Evolutionary conservation across 2,329 filamentous ascomycete genomes (phyloP), one percentile per base, ranked within the genome.

Genomic region (Chrysoporthe puriensis): DNA sequence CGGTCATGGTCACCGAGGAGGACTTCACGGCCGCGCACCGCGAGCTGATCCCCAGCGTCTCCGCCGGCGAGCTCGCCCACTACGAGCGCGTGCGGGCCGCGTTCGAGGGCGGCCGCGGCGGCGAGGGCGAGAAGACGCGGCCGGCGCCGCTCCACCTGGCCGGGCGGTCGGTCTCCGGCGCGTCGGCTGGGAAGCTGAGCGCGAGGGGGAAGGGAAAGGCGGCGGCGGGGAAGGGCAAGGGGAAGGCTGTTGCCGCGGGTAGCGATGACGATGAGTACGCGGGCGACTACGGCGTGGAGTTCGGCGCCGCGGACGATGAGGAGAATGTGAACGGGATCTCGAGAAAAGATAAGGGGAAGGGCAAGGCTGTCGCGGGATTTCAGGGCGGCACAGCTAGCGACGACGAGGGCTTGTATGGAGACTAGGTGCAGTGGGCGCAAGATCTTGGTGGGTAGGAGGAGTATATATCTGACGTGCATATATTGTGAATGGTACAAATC

Each of bases 11-110:
- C 40, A 91, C 88, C 0, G 95, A 97, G 78, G 86, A 91, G 61
- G 96, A 99, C 78, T 99, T 99, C 76, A 77, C 91, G 32, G 87
- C 87, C 36, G 96, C 96, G 0, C 89, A 95, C 74, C 82, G 83
- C 56, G 96, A 98, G 80, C 85, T 99, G 52, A 90, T 98, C n/a
- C 94, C 94, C 18, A 94, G 91, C 80, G 96, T 99, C 63, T 97
- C 93, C 75, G 90, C 91, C 13, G 95, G 97, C 70, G 96, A 99
- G 80, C 82, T 99, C 52, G 87, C 91, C 60, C 96, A 99, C 76
- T 99, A 98, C 74, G 92, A 97, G 76, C 83, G 86, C 0, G 95
- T 99, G 6, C 85, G 96, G 50, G 88, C 86, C 21, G 87, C 88
- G 21, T 99, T 99, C 75, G 96, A 99, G 76, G 90, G 90, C 11